phyloP scores from a whole-genome alignment of 768 basidiomycete species.

The Tulasnella sp. region DNA sequence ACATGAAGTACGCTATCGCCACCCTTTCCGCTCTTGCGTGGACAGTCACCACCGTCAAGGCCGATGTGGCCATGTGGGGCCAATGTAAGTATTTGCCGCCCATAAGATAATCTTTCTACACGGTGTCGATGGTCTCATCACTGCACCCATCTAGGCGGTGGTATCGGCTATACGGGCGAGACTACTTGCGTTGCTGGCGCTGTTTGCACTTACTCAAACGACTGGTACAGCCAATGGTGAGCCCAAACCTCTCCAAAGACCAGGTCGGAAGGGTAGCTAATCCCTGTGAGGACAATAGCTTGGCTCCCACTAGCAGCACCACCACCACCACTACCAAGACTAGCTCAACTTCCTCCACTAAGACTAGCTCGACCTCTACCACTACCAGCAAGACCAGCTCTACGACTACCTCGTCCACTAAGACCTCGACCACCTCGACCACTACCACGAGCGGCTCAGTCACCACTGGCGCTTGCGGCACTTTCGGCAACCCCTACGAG shows the following conservation, averaged over 20 bases:
- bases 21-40: too few species aligned
- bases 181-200: slow-evolving; percentile 36
- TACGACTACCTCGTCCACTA: not conserved
- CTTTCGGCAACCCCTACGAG: slow-evolving; percentile 54
- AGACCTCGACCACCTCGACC: slow-evolving; percentile 34
- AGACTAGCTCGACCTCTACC: not conserved
- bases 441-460: slow-evolving; percentile 42
- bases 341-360: slow-evolving; percentile 35
- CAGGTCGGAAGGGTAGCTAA: not conserved
- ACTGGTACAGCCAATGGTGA: slow-evolving; percentile 37
- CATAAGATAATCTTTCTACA: not conserved
- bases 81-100: not conserved
- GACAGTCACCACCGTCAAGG: too few species aligned
- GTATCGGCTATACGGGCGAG: not conserved
- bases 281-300: not conserved
- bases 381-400: slow-evolving; percentile 27
- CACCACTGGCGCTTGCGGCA: slow-evolving; percentile 13
- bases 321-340: slow-evolving; percentile 16
- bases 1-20: too few species aligned
- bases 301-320: not conserved
- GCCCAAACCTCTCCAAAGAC: not conserved
- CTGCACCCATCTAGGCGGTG: not conserved
- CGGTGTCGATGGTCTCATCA: not conserved
- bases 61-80: too few species aligned
- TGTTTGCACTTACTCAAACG: slow-evolving; percentile 35